Conservation (phyloP, 768 basidiomycete species). For the Suillus subaureus region DNA sequence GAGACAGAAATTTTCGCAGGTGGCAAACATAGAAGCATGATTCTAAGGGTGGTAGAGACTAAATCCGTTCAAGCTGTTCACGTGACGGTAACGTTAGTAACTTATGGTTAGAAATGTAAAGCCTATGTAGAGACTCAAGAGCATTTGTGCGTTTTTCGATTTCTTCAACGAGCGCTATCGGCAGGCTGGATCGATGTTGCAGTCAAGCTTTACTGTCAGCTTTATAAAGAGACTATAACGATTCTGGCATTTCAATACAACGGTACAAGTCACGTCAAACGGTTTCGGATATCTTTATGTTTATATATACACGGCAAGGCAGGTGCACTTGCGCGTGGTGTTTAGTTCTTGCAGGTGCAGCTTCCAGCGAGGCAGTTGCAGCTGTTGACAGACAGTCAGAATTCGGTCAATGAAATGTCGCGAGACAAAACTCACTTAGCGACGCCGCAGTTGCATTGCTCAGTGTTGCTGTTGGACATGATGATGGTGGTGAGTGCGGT, state of each 20-base stretch:
- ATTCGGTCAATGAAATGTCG: not conserved
- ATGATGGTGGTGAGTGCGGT: not conserved
- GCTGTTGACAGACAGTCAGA: not conserved
- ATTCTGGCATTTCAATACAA: not conserved
- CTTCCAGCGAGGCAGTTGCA: constrained; percentile 10
- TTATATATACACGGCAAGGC: constrained; percentile 1
- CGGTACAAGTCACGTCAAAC: not conserved
- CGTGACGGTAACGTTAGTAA: too few relatives aligned
- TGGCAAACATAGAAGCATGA: too few relatives aligned
- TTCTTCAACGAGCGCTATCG: too few relatives aligned
- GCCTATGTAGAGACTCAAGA: too few relatives aligned
- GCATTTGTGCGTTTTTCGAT: too few relatives aligned
- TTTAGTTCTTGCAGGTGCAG: constrained; percentile 9
- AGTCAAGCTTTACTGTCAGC: not conserved
- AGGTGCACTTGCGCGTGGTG: not conserved
- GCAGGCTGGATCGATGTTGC: not conserved
- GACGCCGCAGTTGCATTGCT: constrained; percentile 2
- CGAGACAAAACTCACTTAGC: constrained; percentile 5
- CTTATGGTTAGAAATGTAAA: too few relatives aligned
- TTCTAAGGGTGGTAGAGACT: too few relatives aligned
- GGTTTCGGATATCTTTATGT: not conserved
- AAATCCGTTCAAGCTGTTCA: too few relatives aligned
- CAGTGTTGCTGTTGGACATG: constrained; percentile 3
- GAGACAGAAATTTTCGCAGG: too few relatives aligned
- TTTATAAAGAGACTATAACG: not conserved